Percentiles rank a stretch among this genome's conserved stretches.
These are phyloP conservation scores for Saksenaea vasiformis DNA, from an alignment of 371 early-diverging fungal genomes.

Conservation along the genomic window DNA sequence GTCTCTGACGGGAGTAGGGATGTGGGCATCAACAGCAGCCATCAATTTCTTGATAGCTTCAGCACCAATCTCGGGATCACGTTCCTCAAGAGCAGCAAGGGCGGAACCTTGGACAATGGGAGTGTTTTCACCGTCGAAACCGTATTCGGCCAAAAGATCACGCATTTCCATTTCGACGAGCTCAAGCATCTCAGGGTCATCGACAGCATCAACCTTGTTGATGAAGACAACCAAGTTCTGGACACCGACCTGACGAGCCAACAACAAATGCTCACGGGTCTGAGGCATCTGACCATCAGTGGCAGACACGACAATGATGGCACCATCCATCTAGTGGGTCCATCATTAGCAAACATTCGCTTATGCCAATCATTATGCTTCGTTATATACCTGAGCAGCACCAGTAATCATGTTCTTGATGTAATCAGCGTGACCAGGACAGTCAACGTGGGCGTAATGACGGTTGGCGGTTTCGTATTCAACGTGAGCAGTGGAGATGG, in stretches of 20 bases:
- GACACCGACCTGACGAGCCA: constrained; percentile 97
- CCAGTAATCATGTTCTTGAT: constrained; percentile 99
- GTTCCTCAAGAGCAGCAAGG: constrained; percentile 93
- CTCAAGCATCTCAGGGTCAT: constrained; percentile 96
- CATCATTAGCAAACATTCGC: not conserved
- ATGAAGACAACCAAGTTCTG: constrained; percentile 95
- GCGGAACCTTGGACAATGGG: constrained; percentile 97
- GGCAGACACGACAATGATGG: constrained; percentile 98
- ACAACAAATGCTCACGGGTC: constrained; percentile 96
- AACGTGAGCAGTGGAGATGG: constrained; percentile 95
- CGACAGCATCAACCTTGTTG: constrained; percentile 99
- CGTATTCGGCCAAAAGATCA: constrained; percentile 90
- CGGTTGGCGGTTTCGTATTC: constrained; percentile 91
- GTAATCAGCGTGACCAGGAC: constrained; percentile 99
- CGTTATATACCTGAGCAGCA: constrained; percentile 80
- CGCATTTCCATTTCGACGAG: constrained; percentile 99
- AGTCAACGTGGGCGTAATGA: constrained; percentile 98
- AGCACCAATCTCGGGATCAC: constrained; percentile 90
- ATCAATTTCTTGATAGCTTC: constrained; percentile 88
- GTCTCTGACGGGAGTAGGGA: constrained; percentile 94
- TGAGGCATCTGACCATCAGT: constrained; percentile 96
- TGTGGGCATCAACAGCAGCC: constrained; percentile 91
- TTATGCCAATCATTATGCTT: not conserved
- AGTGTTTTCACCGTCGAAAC: constrained; percentile 91
- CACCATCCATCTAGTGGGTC: constrained; percentile 86